Percentiles rank a stretch among this genome's conserved stretches.
These are phyloP conservation scores for Massariosphaeria phaeospora DNA, from an alignment of 495 filamentous ascomycete genomes.

Conservation along the genomic window DNA sequence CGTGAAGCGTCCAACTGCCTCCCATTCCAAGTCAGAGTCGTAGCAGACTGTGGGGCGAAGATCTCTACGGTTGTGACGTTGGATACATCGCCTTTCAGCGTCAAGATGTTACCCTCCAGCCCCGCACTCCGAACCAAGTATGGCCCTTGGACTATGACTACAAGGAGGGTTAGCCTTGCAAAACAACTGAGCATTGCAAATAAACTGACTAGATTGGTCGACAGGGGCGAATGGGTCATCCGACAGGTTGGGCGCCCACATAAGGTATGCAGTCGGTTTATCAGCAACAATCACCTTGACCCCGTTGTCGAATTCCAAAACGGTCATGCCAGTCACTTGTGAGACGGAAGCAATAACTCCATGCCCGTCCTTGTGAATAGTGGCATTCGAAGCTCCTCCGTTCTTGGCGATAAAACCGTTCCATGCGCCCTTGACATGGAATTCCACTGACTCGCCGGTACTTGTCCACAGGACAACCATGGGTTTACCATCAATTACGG, in stretches of 20 bases:
- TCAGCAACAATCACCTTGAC: constrained; percentile 50
- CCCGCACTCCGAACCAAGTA: constrained; percentile 33
- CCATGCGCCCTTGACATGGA: constrained; percentile 47
- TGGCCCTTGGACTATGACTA: constrained; percentile 35
- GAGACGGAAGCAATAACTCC: constrained; percentile 44
- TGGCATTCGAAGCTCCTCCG: constrained; percentile 40
- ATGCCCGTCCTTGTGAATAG: constrained; percentile 38
- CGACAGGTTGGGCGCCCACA: constrained; percentile 54
- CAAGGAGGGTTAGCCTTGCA: not conserved
- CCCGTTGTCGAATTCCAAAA: constrained; percentile 46
- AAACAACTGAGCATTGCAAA: not conserved
- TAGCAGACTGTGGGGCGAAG: constrained; percentile 25
- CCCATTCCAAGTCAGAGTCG: constrained; percentile 34
- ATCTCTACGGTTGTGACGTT: constrained; percentile 32
- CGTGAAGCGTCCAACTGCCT: constrained; percentile 9
- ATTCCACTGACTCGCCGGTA: constrained; percentile 52
- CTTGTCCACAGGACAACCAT: constrained; percentile 53
- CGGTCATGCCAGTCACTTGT: constrained; percentile 46
- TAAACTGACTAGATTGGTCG: constrained; percentile 6
- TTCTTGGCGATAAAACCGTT: constrained; percentile 39
- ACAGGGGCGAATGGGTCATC: constrained; percentile 46
- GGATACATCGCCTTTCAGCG: constrained; percentile 31
- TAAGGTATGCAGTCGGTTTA: constrained; percentile 49
- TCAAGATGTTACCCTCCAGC: constrained; percentile 15
- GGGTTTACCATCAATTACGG: constrained; percentile 46